Conservation (phyloP, 306 rosid genomes). For the Fragaria iinumae region DNA sequence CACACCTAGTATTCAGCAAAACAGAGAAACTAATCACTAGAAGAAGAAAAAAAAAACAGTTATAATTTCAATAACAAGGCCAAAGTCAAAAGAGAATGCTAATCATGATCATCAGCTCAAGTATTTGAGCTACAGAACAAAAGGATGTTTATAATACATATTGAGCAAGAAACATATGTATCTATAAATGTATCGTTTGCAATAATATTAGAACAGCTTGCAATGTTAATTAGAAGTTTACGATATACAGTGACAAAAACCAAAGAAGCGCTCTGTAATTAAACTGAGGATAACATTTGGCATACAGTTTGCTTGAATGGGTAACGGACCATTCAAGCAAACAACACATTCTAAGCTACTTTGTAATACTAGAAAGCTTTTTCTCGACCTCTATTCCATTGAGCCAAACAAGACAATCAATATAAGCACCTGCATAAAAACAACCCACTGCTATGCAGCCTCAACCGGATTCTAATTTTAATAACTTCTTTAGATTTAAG, state of each 20-base stretch:
- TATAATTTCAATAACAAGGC: neutral
- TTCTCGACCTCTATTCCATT: no score
- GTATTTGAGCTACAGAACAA: no score
- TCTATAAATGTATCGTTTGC: no score
- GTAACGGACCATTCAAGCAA: neutral
- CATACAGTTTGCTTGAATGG: no score
- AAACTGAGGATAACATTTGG: neutral
- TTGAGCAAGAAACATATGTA: no score
- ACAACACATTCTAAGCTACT: neutral
- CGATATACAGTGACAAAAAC: neutral
- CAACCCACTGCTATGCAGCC: neutral
- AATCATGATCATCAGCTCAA: neutral
- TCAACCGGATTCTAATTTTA: no score
- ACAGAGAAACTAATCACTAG: neutral
- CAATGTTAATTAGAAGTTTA: no score
- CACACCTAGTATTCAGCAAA: conserved; percentile 53
- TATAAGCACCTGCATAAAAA: neutral
- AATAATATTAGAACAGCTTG: no score
- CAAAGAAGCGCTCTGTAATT: neutral
- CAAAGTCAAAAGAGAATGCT: neutral
- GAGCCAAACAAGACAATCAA: neutral
- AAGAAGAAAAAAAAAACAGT: neutral
- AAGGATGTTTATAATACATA: no score
- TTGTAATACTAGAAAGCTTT: neutral
- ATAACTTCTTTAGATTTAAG: neutral